Base-by-base conservation (phyloP, 2,329 filamentous ascomycete genomes). In the Nemania sp. region DNA sequence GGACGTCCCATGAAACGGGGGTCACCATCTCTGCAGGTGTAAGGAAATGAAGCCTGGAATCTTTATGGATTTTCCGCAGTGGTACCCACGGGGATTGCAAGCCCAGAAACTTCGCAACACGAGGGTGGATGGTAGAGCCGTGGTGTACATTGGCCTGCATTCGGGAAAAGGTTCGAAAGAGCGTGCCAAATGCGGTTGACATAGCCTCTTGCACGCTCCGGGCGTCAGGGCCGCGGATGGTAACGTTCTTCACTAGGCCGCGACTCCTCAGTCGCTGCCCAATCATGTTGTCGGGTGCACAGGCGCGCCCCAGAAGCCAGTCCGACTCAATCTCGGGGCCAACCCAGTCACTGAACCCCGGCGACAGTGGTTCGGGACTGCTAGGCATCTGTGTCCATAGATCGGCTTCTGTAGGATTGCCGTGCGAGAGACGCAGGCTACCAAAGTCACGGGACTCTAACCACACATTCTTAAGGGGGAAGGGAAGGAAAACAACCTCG, bases 401-500 rank as follows among this genome's bases (percentile, higher is more conserved):
- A 56, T 85, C 83, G 18, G 65, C 66, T 42, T 73, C 72, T 5
- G 74, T 68, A 11, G 75, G 76, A 21, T 56, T 63, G 39, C 64
- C 64, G 20, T 66, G 65, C 7, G 71, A 67, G 29, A 67, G 68
- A 25, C 71, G 72, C 43, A 76, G 76, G 34, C 70, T 71, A 2
- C 71, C 78, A 70, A 86, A 84, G 2, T 84, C 78, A 62, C 77
- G 71, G 3, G 78, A 73, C 46, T 78, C 76, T 60, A 83, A 77
- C 84, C 84, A 87, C 5, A 87, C 68, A 20, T 79, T 80, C 66
- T 81, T 83, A 6, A 87, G 75, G 1, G 82, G 80, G 72, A 91
- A 94, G 1, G 90, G 90, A 7, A 93, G 73, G 59, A 92, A 86
- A 1, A 93, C 86, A 4, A 93, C 87, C 69, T 93, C 90, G 1